Percentiles rank a stretch among this genome's conserved stretches.
These are phyloP conservation scores for Mycena leptocephala DNA, from an alignment of 768 basidiomycete genomes.

Conservation along the genomic window DNA sequence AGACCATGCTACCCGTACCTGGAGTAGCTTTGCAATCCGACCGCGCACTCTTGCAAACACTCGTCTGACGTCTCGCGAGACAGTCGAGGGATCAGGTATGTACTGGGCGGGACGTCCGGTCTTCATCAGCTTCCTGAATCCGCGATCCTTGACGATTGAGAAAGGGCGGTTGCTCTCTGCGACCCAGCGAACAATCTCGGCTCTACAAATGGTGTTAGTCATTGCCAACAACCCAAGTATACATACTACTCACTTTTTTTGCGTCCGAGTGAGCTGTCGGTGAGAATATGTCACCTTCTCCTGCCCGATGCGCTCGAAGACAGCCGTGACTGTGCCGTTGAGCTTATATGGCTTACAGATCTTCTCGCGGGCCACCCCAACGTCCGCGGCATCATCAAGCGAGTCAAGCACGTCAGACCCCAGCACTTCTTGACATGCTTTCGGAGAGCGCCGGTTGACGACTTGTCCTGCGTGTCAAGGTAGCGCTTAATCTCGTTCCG, in stretches of 20 bases:
- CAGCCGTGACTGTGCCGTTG: neutral
- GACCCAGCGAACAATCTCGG: conserved; percentile 54
- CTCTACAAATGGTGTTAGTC: conserved; percentile 30
- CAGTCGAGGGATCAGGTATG: conserved; percentile 49
- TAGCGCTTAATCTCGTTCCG: too few relatives aligned
- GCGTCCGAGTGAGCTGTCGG: neutral
- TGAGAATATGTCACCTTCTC: neutral
- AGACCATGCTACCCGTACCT: conserved; percentile 30
- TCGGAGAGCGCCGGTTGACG: conserved; percentile 48
- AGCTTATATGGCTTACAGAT: conserved; percentile 1
- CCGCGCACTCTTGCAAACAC: conserved; percentile 41
- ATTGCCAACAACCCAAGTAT: neutral
- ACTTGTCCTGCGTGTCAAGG: neutral
- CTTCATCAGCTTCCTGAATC: conserved; percentile 50
- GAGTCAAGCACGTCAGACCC: conserved; percentile 35
- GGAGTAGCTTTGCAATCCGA: conserved; percentile 44
- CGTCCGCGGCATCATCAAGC: conserved; percentile 32
- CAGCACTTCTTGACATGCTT: conserved; percentile 52
- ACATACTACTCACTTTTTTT: neutral
- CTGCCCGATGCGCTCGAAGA: neutral
- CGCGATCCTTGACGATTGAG: conserved; percentile 51
- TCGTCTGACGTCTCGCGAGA: conserved; percentile 48
- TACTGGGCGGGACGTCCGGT: conserved; percentile 48
- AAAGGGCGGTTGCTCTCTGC: conserved; percentile 52
- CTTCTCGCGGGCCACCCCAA: neutral